Conservation (phyloP, 768 basidiomycete genomes). For the Chiua virens region DNA sequence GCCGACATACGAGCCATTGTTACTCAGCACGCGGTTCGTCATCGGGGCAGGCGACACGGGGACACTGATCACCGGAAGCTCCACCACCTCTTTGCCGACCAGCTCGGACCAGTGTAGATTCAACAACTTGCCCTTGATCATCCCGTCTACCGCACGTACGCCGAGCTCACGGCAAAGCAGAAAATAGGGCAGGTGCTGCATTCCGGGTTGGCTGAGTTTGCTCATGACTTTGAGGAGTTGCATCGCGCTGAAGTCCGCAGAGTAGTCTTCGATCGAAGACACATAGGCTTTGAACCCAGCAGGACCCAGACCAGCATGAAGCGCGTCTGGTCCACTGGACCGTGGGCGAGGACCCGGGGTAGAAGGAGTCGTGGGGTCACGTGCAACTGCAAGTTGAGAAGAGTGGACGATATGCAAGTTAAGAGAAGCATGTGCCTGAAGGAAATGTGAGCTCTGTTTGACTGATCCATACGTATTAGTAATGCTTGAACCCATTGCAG, state of each 20-base stretch:
- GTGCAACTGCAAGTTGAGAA: conserved; percentile 52
- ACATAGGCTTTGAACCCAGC: conserved; percentile 64
- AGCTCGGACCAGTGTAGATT: conserved; percentile 78
- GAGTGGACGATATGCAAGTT: conserved; percentile 89
- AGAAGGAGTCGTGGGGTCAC: conserved; percentile 32
- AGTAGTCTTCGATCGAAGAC: conserved; percentile 43
- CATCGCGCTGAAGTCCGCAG: conserved; percentile 73
- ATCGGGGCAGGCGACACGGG: conserved; percentile 28
- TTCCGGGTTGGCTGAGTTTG: conserved; percentile 63
- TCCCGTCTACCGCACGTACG: conserved; percentile 78
- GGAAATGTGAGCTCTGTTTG: conserved; percentile 77
- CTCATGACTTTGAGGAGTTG: conserved; percentile 82
- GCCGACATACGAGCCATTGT: conserved; percentile 27
- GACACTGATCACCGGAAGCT: conserved; percentile 28
- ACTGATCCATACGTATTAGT: conserved; percentile 41
- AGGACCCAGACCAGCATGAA: conserved; percentile 59
- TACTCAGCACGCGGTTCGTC: conserved; percentile 28
- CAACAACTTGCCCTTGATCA: conserved; percentile 75
- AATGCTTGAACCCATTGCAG: neutral
- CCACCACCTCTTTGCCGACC: conserved; percentile 53
- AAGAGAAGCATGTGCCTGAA: conserved; percentile 80
- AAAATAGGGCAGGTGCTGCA: conserved; percentile 74
- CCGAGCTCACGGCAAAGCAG: conserved; percentile 82
- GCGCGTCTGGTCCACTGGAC: conserved; percentile 44
- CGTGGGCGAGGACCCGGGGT: conserved; percentile 34